These are phyloP conservation scores for Dictyostelium discoideum DNA, from an alignment of 78 protist genomes.

Conservation along the genomic window DNA sequence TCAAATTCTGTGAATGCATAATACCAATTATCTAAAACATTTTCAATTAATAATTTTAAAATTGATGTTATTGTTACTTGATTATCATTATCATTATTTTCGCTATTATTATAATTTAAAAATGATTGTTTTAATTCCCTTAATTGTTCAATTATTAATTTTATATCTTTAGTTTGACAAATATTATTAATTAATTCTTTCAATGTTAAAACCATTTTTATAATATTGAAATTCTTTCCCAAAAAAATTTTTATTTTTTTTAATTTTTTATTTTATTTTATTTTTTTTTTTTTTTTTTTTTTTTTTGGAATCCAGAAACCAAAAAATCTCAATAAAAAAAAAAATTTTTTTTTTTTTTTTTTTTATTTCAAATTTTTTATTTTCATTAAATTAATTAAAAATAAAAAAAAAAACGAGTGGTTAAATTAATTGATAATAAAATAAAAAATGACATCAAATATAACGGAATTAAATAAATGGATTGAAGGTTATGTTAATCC, in stretches of 20 bases:
- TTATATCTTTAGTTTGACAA: conserved; percentile 2
- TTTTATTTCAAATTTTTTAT: neutral
- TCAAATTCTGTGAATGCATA: conserved; percentile 39
- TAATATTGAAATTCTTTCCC: neutral
- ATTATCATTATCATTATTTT: neutral
- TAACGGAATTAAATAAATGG: neutral
- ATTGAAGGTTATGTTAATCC: neutral
- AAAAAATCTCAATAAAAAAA: no score
- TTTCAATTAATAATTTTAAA: neutral
- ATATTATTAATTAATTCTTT: neutral
- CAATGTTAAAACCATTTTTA: neutral
- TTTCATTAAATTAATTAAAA: neutral
- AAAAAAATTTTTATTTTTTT: neutral
- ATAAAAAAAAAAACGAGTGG: neutral
- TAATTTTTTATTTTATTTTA: neutral
- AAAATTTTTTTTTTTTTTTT: no score
- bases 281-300: neutral
- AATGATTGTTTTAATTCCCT: conserved; percentile 13
- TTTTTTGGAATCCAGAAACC: no score
- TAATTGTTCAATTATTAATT: neutral
- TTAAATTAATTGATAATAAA: neutral
- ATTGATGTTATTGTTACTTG: neutral
- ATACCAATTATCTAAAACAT: conserved; percentile 38
- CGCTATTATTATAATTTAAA: neutral
- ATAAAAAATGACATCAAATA: neutral